Base-by-base conservation (phyloP, 495 filamentous ascomycete genomes). In the Arthonia radiata region DNA sequence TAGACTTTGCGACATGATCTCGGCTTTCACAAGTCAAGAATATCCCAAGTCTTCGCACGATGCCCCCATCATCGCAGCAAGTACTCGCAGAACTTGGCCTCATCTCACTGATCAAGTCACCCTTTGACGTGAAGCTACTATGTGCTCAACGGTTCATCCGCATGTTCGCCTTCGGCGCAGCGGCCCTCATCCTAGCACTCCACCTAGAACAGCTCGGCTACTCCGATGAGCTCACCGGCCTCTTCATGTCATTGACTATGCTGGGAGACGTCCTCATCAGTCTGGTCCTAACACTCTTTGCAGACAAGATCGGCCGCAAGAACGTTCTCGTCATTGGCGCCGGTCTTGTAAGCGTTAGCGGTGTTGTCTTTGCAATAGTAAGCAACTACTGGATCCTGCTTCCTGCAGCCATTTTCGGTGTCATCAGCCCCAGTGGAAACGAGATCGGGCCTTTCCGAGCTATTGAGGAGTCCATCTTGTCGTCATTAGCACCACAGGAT, bases 171-270 rank as follows among this genome's bases (percentile, higher is more conserved):
- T 83, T 83, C 37, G 75, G 76, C 21, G 64, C 61, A 12, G 67
- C 67, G 10, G 70, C 71, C 0, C 54, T 91, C 14, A 71, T 90
- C 26, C 57, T 86, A 10, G 78, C 67, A 5, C 60, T 62, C 3
- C 69, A 74, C 39, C 57, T 89, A 24, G 61, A 61, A 0, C 60
- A 62, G 4, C 47, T 86, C 13, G 54, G 53, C 7, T 62, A 70
- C 34, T 58, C 72, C 0, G 66, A 77, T 37, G 54, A 64, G n/a
- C 53, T 53, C n/a, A 81, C 75, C 23, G 80, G 80, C 10, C 53
- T 81, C 3, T 86, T 90, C 45, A 90, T 90, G 77, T 80, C 74
- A 3, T 47, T 83, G 25, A 91, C 80, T 0, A 48, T 89, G 28
- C 48, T 75, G 11, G 79, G 80, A 15, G 80, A 91, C 51, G 70